phyloP scores from a whole-genome alignment of 2,329 filamentous ascomycete species.

The Colletotrichum incanum region DNA sequence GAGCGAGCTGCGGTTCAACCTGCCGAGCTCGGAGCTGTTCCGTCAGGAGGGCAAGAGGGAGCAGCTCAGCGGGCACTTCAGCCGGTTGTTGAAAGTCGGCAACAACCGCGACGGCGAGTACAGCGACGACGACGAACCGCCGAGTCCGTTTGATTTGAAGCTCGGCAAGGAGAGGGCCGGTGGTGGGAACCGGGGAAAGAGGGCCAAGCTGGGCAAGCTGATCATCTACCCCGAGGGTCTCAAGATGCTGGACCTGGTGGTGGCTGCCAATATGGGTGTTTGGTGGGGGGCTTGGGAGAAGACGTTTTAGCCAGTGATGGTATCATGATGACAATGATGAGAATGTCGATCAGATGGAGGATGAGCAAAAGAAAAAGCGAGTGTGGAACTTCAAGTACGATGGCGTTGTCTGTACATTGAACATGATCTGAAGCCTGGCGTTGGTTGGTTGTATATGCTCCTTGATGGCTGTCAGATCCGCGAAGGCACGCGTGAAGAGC shows the following conservation, averaged over 20 bases:
- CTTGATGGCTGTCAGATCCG: neutral
- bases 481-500: neutral
- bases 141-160: constrained; percentile 74
- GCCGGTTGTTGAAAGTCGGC: constrained; percentile 56
- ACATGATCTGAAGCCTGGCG: neutral
- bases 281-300: constrained; percentile 93
- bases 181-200: constrained; percentile 86
- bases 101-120: constrained; percentile 43
- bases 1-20: constrained; percentile 92
- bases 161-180: constrained; percentile 88
- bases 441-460: neutral
- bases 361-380: neutral
- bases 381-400: neutral
- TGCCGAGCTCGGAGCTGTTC: constrained; percentile 74
- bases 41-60: constrained; percentile 51
- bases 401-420: neutral
- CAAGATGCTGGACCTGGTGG: constrained; percentile 95
- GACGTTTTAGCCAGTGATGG: constrained; percentile 51
- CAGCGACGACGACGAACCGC: constrained; percentile 58
- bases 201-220: constrained; percentile 94
- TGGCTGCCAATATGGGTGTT: constrained; percentile 91
- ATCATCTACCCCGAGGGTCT: constrained; percentile 91
- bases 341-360: neutral
- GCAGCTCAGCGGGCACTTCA: constrained; percentile 60
- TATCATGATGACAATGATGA: neutral